Percentiles rank a stretch among this genome's conserved stretches.
Conservation (phyloP, 768 basidiomycete genomes). For the Termitomyces sp. region DNA sequence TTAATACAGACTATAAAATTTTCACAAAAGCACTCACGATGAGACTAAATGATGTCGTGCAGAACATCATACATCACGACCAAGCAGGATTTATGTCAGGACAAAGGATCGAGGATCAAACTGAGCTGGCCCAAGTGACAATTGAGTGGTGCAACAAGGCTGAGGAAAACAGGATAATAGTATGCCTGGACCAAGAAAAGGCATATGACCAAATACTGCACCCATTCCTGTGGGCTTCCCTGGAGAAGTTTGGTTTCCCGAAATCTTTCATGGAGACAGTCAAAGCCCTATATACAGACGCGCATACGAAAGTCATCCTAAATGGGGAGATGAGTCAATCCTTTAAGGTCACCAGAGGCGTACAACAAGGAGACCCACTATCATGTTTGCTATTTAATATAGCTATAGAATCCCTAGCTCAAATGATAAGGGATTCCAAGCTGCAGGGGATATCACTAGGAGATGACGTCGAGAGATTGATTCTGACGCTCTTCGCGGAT, state of each 20-base stretch:
- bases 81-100: slow-evolving; percentile 6
- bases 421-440: slow-evolving; percentile 21
- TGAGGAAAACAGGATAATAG: not conserved
- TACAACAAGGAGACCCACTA: slow-evolving; percentile 31
- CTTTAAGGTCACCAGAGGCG: slow-evolving; percentile 2
- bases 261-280: not conserved
- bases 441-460: slow-evolving; percentile 22
- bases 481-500: slow-evolving; percentile 25
- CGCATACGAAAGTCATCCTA: slow-evolving; percentile 1
- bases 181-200: slow-evolving; percentile 1
- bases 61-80: not conserved
- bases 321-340: slow-evolving; percentile 6
- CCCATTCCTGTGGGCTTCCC: not conserved
- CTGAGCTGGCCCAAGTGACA: not conserved
- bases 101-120: not conserved
- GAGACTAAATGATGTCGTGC: not conserved
- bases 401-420: slow-evolving; percentile 34
- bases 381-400: slow-evolving; percentile 35
- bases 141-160: not conserved
- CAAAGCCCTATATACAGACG: slow-evolving; percentile 3
- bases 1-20: not conserved
- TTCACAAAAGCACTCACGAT: slow-evolving; percentile 3
- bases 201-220: not conserved
- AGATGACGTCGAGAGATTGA: slow-evolving; percentile 25
- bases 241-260: slow-evolving; percentile 2